Evolutionary conservation across 1,284 basidiomycete genomes (phyloP), one percentile per base, ranked within the genome.

Genomic region (Ustilago tritici): DNA sequence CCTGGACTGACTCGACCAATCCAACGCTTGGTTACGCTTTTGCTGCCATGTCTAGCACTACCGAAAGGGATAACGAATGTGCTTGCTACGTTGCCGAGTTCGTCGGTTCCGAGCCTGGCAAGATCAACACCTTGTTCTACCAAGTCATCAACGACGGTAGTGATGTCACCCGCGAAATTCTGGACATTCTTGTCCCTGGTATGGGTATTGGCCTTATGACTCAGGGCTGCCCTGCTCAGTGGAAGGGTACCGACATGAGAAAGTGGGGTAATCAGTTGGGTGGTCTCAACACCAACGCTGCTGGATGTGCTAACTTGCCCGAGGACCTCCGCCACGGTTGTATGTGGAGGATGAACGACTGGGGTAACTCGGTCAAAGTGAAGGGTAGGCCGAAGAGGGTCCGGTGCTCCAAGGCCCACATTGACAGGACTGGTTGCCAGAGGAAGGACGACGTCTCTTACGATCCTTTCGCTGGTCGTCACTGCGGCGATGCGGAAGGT

Each of bases 171-270:
- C 31, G 36, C 12, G 68, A 64, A 17, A 57, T 68, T 12, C 64
- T 76, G 43, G 73, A 76, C 58, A 76, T 76, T 35, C 73, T 76
- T 4, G 73, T 76, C 0, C 73, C 73, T 6, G 73, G 73, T 11
- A 76, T 76, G 73, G 73, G 73, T 14, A 32, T 76, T 0, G 73
- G 73, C 8, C 17, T 17, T 5, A 58, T 61, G 50, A 68, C 61
- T 2, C 40, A 70, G 17, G 73, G 73, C 49, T 76, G 73, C 41
- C 32, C 55, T 12, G 50, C 43, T 10, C 73, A 76, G 47, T 76
- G 61, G 65, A 65, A 69, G 36, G 59, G 56, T 8, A 36, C 40
- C 34, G 72, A 70, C 52, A 66, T 65, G 14, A 55, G 55, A 36
- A 55, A 47, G 23, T 76, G 73, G 73, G 73, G 73, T 17, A 54